Evolutionary conservation across 2,329 filamentous ascomycete genomes (phyloP).

Genomic region (Aspergillus transmontanensis): DNA sequence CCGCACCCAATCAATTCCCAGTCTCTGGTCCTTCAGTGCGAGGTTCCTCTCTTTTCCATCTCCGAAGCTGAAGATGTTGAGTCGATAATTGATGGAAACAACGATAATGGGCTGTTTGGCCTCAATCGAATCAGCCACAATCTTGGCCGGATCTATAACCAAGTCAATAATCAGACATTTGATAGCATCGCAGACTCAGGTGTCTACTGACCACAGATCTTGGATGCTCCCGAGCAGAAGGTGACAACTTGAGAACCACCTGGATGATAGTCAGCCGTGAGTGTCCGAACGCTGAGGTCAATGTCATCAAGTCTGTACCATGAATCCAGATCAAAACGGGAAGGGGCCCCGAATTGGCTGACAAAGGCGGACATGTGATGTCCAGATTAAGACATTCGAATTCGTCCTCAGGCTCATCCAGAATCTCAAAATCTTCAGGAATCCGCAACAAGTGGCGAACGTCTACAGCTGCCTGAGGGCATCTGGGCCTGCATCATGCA

Average conservation of each 20-base stretch:
- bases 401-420: constrained; percentile 43
- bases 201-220: constrained; percentile 42
- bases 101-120: constrained; percentile 43
- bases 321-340: constrained; percentile 53
- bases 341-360: constrained; percentile 10
- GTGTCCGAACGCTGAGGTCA: background rate
- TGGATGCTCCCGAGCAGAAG: constrained; percentile 46
- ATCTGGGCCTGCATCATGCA: constrained; percentile 40
- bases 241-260: constrained; percentile 50
- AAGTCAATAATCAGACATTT: background rate
- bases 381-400: constrained; percentile 50
- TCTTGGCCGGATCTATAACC: constrained; percentile 33
- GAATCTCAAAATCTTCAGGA: constrained; percentile 35
- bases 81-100: constrained; percentile 48
- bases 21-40: constrained; percentile 39
- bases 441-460: constrained; percentile 49
- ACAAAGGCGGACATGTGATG: constrained; percentile 33
- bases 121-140: constrained; percentile 41
- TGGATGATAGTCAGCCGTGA: constrained; percentile 9
- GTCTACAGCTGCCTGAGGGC: constrained; percentile 46
- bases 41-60: constrained; percentile 45
- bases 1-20: constrained; percentile 43
- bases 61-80: constrained; percentile 51
- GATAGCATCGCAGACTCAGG: no score
- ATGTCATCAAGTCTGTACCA: constrained; percentile 27